Percentiles rank a stretch among this genome's conserved stretches.
Evolutionary conservation across 2,329 filamentous ascomycete species (phyloP).

Genomic region (Diaporthe citriasiana): DNA sequence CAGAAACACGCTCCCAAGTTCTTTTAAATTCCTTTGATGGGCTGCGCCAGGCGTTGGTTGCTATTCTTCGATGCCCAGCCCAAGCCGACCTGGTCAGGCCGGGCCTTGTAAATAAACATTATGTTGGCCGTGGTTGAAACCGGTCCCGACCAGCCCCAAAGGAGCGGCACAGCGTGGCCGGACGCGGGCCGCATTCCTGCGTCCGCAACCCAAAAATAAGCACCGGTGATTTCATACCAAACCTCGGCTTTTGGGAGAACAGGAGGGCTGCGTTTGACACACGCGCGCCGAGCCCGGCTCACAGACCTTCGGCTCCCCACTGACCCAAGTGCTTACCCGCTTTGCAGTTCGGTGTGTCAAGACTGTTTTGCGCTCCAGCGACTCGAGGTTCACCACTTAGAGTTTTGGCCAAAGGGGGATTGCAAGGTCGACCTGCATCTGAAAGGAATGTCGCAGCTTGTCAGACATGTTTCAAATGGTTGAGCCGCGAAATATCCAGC

Average conservation of each 20-base stretch:
- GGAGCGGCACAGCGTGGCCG: conserved; percentile 3
- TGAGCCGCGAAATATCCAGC: not conserved
- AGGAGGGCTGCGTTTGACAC: not conserved
- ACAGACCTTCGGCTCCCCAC: not conserved
- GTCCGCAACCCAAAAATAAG: conserved; percentile 7
- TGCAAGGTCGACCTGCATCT: not conserved
- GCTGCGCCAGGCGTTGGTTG: not conserved
- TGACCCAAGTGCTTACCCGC: conserved; percentile 5
- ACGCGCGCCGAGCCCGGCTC: not conserved
- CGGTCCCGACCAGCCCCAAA: not conserved
- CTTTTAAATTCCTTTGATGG: not conserved
- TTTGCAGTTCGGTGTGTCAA: not conserved
- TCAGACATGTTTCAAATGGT: not conserved
- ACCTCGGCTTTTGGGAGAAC: not conserved
- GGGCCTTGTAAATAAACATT: not conserved
- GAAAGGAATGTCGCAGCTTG: not conserved
- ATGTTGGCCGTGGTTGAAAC: conserved; percentile 17
- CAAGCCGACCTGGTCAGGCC: not conserved
- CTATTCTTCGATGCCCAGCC: not conserved
- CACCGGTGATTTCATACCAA: not conserved
- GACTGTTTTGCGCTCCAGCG: not conserved
- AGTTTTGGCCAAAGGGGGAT: not conserved
- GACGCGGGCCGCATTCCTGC: not conserved
- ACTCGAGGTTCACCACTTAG: not conserved
- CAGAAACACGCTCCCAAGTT: not conserved